These are phyloP conservation scores for Pythium dissimile DNA, from an alignment of 352 stramenopile species.

Conservation along the genomic window DNA sequence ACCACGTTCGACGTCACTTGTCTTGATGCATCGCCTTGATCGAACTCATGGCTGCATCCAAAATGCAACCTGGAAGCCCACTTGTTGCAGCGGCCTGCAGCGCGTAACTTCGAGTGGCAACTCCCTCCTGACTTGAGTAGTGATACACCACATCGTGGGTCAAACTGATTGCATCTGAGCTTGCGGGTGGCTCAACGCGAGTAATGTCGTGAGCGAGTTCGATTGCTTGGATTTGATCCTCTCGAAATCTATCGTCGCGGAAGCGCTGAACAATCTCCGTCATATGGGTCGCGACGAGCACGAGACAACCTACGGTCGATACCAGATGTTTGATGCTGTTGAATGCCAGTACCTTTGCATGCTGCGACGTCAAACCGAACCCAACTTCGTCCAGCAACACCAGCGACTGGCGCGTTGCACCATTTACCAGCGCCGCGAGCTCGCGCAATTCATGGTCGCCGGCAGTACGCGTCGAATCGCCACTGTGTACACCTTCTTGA, in stretches of 20 bases:
- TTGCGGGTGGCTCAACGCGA: background rate
- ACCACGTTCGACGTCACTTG: too few relatives aligned
- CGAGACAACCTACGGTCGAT: slow-evolving; percentile 23
- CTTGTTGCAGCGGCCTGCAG: slow-evolving; percentile 2
- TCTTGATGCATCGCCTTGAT: too few relatives aligned
- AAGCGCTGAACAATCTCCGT: slow-evolving; percentile 17
- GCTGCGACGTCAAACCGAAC: slow-evolving; percentile 28
- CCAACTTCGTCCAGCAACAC: slow-evolving; percentile 49
- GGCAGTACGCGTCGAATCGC: slow-evolving; percentile 5
- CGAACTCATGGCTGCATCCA: background rate
- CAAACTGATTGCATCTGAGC: background rate
- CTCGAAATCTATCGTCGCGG: background rate
- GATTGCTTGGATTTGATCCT: background rate
- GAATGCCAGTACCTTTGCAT: slow-evolving; percentile 27
- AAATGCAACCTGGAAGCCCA: background rate
- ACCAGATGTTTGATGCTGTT: slow-evolving; percentile 28
- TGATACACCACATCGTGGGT: slow-evolving; percentile 7
- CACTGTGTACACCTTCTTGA: background rate
- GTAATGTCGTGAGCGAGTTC: slow-evolving; percentile 3
- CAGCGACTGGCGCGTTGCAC: slow-evolving; percentile 28
- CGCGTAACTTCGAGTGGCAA: slow-evolving; percentile 4
- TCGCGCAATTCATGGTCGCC: slow-evolving; percentile 22
- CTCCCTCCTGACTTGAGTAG: slow-evolving; percentile 4
- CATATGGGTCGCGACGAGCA: slow-evolving; percentile 40
- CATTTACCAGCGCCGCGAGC: slow-evolving; percentile 27